A percentile compares a stretch with the other conserved stretches of the same genome.
phyloP scores from a whole-genome alignment of 1,284 basidiomycete species.

The Xanthoconium separans region DNA sequence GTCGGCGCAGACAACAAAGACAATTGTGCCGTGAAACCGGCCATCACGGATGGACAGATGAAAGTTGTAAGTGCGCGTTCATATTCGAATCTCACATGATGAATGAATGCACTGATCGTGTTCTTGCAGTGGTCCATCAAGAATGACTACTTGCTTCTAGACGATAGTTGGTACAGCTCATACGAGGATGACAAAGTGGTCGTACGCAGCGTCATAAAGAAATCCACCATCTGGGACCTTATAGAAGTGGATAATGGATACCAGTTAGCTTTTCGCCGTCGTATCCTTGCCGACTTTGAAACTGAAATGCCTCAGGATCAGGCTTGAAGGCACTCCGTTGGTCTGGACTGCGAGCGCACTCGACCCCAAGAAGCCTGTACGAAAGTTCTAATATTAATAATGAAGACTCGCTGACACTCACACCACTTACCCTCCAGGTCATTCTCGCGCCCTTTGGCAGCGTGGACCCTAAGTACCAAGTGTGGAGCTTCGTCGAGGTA shows the following conservation, averaged over 20 bases:
- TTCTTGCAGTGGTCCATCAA: not conserved
- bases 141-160: not conserved
- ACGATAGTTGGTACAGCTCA: not conserved
- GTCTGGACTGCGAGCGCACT: not conserved
- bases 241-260: not conserved
- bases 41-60: not conserved
- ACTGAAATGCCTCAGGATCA: not conserved
- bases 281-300: not conserved
- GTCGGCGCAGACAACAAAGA: not conserved
- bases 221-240: not conserved
- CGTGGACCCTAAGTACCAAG: not conserved
- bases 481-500: not conserved
- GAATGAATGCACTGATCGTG: not conserved
- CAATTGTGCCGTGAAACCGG: not conserved
- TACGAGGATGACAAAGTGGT: not conserved
- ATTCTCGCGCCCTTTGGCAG: not conserved
- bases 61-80: not conserved
- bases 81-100: not conserved
- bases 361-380: not conserved
- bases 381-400: not conserved
- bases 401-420: not conserved
- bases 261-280: not conserved
- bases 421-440: not conserved
- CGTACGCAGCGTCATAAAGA: not conserved
- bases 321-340: not conserved